A percentile compares a stretch with the other conserved stretches of the same genome.
Evolutionary conservation across 345 rosid genomes (phyloP).

Genomic region (Bruguiera gymnorhiza): DNA sequence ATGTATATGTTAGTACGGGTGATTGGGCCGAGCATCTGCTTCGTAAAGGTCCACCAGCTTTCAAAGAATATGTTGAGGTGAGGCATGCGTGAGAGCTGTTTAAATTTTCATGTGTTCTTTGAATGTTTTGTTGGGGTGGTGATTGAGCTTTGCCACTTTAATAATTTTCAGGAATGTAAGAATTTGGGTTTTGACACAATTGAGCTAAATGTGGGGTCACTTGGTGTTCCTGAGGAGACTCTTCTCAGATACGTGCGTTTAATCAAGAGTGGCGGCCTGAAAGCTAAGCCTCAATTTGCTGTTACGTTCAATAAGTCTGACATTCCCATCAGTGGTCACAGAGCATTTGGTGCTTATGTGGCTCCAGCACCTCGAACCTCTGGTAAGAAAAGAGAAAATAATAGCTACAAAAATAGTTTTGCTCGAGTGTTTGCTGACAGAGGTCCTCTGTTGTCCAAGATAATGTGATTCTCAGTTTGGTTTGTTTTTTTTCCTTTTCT

Average conservation of each 20-base stretch:
- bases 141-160: constrained; percentile 2
- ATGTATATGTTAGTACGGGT: constrained; percentile 82
- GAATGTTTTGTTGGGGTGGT: background rate
- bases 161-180: constrained; percentile 63
- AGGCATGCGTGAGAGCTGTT: background rate
- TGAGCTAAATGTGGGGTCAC: constrained; percentile 74
- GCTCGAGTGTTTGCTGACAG: background rate
- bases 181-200: constrained; percentile 79
- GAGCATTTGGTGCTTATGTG: constrained; percentile 82
- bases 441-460: background rate
- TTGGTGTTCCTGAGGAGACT: constrained; percentile 78
- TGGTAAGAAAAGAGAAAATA: constrained; percentile 38
- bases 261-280: constrained; percentile 76
- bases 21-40: constrained; percentile 89
- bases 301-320: constrained; percentile 74
- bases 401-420: background rate
- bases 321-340: constrained; percentile 45
- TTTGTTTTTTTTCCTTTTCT: too few species aligned
- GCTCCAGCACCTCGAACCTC: constrained; percentile 63
- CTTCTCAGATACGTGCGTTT: constrained; percentile 78
- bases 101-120: background rate
- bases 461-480: too few species aligned
- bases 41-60: constrained; percentile 66
- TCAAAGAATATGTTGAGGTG: constrained; percentile 77
- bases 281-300: constrained; percentile 77